Evolutionary conservation across 306 rosid genomes (phyloP).

Genomic region (Myrica gale): DNA sequence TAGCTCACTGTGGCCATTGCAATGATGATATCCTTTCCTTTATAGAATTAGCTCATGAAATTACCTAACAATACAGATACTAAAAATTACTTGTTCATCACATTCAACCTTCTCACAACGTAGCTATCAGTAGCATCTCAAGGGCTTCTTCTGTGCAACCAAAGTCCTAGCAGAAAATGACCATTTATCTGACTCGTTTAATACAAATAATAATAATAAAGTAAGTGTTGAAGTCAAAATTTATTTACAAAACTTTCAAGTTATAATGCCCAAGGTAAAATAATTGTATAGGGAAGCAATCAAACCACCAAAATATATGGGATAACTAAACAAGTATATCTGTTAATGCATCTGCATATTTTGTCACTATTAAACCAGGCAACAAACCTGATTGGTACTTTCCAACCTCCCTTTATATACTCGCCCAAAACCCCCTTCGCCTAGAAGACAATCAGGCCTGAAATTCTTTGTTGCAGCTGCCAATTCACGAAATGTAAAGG

Average conservation of each 20-base stretch:
- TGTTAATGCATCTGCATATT: neutral
- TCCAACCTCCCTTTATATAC: conserved; percentile 58
- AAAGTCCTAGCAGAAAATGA: neutral
- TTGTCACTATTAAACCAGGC: neutral
- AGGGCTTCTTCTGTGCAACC: neutral
- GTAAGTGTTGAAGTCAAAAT: neutral
- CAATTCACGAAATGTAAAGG: conserved; percentile 55
- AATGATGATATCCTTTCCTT: neutral
- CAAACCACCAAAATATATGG: neutral
- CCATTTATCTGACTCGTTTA: neutral
- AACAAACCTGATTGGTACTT: conserved; percentile 45
- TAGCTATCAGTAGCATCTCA: neutral
- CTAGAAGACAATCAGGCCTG: conserved; percentile 56
- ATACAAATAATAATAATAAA: neutral
- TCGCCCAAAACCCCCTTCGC: conserved; percentile 63
- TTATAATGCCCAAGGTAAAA: neutral
- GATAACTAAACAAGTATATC: neutral
- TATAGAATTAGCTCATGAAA: neutral
- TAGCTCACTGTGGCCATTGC: neutral
- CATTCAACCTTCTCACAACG: neutral
- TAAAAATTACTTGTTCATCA: neutral
- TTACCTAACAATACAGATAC: neutral
- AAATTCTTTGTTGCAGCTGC: conserved; percentile 53
- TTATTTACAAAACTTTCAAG: neutral
- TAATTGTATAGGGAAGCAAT: neutral